Base-by-base conservation (phyloP, 768 basidiomycete species). In the Hericium coralloides region DNA sequence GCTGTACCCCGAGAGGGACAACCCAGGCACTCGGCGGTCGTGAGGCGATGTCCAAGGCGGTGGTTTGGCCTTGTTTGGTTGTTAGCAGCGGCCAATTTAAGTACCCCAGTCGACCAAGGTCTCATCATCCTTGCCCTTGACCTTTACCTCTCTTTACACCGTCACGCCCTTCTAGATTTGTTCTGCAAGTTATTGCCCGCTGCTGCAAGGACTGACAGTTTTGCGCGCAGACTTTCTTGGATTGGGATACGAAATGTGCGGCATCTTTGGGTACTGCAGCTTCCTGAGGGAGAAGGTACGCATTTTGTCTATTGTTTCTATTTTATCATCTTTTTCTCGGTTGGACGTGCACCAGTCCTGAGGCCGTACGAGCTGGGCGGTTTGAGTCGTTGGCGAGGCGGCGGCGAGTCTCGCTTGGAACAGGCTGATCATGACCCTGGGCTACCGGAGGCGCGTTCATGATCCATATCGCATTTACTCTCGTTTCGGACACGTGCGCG, bases 191-290 rank as follows among this genome's bases (percentile, higher is more conserved):
- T 31, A 9, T 8, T 31, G 31, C 31, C 31, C 10, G 31, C 8
- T 31, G 7, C 10, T 31, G 8, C 31, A 9, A 48, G 10, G 48
- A 37, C 37, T 6, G 8, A 26, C 47, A 4, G 38, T 39, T 8
- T 18, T 17, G 36, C 50, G n/a, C 22, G 51, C 39, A 22, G 25
- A 15, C 48, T 31, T 39, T 22, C 8, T 41, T 37, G 4, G 23
- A 15, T 31, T 23, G 23, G 14, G 14, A 12, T 58, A 10, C 48
- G 52, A 18, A 53, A 92, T 92, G 91, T 94, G 91, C 74, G 95
- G 95, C 74, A 98, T 98, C 75, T 98, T 98, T 70, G 90, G 80
- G 56, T 98, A 97, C 75, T 93, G 92, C 79, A 95, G 84, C 72
- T 98, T 74, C 78, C 80, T 98, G 69, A 87, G 87, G 73, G 95